A percentile compares a stretch with the other conserved stretches of the same genome.
phyloP scores from a whole-genome alignment of 306 rosid species.

The Rubus idaeus region DNA sequence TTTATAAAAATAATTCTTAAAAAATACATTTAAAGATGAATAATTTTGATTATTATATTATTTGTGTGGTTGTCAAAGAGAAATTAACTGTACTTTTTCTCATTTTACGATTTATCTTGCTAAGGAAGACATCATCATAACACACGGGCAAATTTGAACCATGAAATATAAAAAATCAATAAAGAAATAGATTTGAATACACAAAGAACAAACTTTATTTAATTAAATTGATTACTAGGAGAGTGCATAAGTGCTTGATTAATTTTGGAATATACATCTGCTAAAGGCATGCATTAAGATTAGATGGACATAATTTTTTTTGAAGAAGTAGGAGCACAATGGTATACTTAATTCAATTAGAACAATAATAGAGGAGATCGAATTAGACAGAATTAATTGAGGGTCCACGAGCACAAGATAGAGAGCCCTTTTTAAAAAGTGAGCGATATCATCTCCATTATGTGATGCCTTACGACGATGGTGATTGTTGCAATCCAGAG shows the following conservation, averaged over 20 bases:
- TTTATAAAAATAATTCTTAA: no score
- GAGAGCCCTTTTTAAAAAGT: conserved; percentile 32
- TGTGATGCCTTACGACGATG: conserved; percentile 14
- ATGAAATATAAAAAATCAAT: not conserved
- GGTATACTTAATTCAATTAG: not conserved
- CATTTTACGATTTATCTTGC: not conserved
- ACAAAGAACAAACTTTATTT: not conserved
- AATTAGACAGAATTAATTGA: not conserved
- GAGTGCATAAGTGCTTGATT: not conserved
- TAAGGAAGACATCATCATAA: not conserved
- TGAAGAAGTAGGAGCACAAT: not conserved
- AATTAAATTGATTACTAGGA: not conserved
- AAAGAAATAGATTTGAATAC: not conserved
- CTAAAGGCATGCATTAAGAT: not conserved
- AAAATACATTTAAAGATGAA: no score
- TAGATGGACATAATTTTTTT: not conserved
- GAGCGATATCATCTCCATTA: conserved; percentile 14
- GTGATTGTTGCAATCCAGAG: conserved; percentile 28
- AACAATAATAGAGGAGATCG: not conserved
- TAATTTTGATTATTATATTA: no score
- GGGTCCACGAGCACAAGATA: conserved; percentile 17
- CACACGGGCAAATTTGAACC: not conserved
- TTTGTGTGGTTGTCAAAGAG: not conserved
- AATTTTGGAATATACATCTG: not conserved
- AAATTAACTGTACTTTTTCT: not conserved